Evolutionary conservation across 2,329 filamentous ascomycete genomes (phyloP).

Genomic region (Beauveria sp.): DNA sequence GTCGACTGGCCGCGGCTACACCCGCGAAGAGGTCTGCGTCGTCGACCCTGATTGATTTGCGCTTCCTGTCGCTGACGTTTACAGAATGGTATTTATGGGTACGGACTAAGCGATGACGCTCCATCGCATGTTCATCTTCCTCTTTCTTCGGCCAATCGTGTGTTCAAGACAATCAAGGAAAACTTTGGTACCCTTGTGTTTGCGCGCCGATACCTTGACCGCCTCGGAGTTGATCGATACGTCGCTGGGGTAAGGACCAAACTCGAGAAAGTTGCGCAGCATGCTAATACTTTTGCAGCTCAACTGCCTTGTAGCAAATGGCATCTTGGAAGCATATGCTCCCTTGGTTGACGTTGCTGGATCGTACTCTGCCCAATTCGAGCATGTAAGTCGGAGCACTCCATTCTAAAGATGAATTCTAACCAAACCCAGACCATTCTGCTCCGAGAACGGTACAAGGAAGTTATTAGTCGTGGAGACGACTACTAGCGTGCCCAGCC

Average conservation of each 20-base stretch:
- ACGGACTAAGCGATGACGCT: constrained; percentile 34
- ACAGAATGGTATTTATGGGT: constrained; percentile 41
- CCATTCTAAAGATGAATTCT: not conserved
- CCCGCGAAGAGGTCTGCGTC: constrained; percentile 48
- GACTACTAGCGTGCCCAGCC: constrained; percentile 35
- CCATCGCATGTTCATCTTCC: constrained; percentile 27
- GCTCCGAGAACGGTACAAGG: constrained; percentile 36
- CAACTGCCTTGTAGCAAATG: constrained; percentile 48
- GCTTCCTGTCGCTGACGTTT: not conserved
- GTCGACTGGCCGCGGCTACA: constrained; percentile 75
- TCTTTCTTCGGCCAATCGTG: constrained; percentile 45
- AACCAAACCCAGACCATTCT: constrained; percentile 34
- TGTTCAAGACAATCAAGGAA: constrained; percentile 51
- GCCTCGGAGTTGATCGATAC: constrained; percentile 53
- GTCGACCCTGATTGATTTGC: constrained; percentile 18
- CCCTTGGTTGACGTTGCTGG: constrained; percentile 51
- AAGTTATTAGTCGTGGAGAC: constrained; percentile 43
- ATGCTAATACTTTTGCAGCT: constrained; percentile 29
- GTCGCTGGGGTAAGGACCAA: constrained; percentile 42
- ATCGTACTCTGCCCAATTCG: constrained; percentile 57
- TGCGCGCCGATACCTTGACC: constrained; percentile 53
- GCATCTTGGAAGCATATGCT: constrained; percentile 48
- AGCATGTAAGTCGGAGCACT: constrained; percentile 34
- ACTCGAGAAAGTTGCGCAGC: fast-evolving
- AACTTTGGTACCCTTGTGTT: constrained; percentile 58